These are phyloP conservation scores for Marvania coccoides DNA, from an alignment of 139 green algal species.

Conservation along the genomic window DNA sequence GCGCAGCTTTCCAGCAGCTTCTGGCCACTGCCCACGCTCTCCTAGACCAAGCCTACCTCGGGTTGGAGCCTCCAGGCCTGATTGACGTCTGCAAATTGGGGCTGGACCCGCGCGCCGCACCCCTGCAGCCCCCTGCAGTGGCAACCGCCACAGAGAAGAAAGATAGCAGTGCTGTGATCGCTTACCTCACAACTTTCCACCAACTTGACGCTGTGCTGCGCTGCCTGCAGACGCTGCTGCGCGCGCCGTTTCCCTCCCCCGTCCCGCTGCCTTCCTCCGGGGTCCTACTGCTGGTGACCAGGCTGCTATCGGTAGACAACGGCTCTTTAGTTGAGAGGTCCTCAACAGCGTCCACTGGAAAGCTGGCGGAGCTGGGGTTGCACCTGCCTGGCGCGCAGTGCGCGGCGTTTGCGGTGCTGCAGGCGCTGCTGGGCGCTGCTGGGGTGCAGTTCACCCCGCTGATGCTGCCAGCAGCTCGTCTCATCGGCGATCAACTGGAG, in stretches of 20 bases:
- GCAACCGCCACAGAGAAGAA: neutral
- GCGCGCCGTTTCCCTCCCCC: slow-evolving; percentile 1
- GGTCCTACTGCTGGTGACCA: slow-evolving; percentile 27
- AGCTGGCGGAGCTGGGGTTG: slow-evolving; percentile 28
- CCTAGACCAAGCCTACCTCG: slow-evolving; percentile 25
- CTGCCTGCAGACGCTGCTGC: slow-evolving; percentile 26
- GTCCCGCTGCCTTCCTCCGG: slow-evolving; percentile 27
- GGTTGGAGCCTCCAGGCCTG: neutral
- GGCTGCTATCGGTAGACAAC: slow-evolving; percentile 36
- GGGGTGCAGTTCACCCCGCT: slow-evolving; percentile 27
- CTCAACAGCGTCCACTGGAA: slow-evolving; percentile 5
- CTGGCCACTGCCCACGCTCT: slow-evolving; percentile 24
- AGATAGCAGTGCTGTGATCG: neutral
- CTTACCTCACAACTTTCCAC: neutral
- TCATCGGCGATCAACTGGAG: slow-evolving; percentile 29
- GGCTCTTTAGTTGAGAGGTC: neutral
- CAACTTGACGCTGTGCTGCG: slow-evolving; percentile 18
- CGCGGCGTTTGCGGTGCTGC: slow-evolving; percentile 23
- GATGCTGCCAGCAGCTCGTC: slow-evolving; percentile 12
- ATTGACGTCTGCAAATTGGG: neutral
- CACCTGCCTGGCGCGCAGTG: slow-evolving; percentile 20
- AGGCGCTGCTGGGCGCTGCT: slow-evolving; percentile 15
- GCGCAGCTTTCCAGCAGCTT: slow-evolving; percentile 15
- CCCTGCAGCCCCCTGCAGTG: neutral
- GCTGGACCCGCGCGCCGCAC: neutral